Conservation (phyloP, 2,329 filamentous ascomycete species). For the Fragosphaeria purpurea region DNA sequence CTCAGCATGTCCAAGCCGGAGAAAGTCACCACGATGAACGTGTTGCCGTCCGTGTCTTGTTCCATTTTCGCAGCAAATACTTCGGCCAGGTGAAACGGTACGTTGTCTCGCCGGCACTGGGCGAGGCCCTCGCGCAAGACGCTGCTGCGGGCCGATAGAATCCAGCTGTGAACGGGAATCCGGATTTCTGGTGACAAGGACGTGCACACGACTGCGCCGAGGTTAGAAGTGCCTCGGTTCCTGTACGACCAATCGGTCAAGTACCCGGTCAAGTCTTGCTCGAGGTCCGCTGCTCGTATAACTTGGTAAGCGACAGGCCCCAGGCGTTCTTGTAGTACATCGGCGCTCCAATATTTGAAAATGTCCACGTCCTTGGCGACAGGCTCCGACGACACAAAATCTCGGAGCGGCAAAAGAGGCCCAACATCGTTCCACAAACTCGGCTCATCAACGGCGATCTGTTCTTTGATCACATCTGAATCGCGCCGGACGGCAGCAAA, state of each 20-base stretch:
- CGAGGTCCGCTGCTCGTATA: constrained; percentile 55
- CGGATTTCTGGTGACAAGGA: constrained; percentile 56
- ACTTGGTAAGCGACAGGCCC: constrained; percentile 40
- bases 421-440: constrained; percentile 65
- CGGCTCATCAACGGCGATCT: constrained; percentile 56
- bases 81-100: constrained; percentile 49
- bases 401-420: constrained; percentile 57
- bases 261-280: constrained; percentile 48
- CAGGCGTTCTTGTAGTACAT: constrained; percentile 41
- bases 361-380: constrained; percentile 27
- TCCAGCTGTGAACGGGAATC: constrained; percentile 75
- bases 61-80: constrained; percentile 41
- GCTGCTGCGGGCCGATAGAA: constrained; percentile 65
- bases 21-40: constrained; percentile 50
- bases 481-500: constrained; percentile 83
- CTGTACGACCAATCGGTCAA: constrained; percentile 28
- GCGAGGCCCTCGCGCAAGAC: constrained; percentile 54
- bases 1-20: constrained; percentile 64
- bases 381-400: constrained; percentile 40
- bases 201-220: constrained; percentile 38
- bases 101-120: constrained; percentile 41
- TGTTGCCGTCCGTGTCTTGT: constrained; percentile 24
- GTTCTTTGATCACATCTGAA: constrained; percentile 65
- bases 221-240: constrained; percentile 20
- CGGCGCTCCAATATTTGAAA: constrained; percentile 30